Percentiles rank a stretch among this genome's conserved stretches.
phyloP scores from a whole-genome alignment of 202 grass and related monocot genomes.

The Carex sylvatica region DNA sequence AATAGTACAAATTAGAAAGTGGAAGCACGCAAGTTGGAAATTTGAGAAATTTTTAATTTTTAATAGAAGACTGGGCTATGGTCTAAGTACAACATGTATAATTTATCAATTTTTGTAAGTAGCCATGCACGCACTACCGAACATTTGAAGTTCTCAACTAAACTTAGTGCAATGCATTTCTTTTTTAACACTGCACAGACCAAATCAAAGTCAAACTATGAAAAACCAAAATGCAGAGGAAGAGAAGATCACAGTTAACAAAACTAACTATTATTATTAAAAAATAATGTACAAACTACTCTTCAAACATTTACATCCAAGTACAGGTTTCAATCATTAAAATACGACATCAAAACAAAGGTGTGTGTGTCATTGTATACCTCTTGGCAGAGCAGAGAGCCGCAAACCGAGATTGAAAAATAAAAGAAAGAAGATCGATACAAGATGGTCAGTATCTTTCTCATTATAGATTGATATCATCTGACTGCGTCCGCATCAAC shows the following conservation, averaged over 20 bases:
- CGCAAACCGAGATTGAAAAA: conserved; percentile 19
- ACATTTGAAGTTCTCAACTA: background rate
- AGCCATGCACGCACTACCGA: background rate
- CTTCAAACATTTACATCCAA: conserved; percentile 39
- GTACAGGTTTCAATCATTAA: conserved; percentile 1
- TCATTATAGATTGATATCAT: conserved; percentile 30
- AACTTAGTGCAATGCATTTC: conserved; percentile 10
- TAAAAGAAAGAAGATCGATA: background rate
- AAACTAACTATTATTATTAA: conserved; percentile 13
- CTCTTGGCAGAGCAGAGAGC: background rate
- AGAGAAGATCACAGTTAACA: background rate
- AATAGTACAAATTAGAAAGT: background rate
- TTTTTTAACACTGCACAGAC: background rate
- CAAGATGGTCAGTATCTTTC: background rate
- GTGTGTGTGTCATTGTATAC: background rate
- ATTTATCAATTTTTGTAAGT: background rate
- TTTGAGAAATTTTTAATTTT: background rate
- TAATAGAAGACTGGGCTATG: background rate
- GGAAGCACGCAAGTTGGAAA: background rate
- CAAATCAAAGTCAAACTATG: conserved; percentile 3
- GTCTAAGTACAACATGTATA: background rate
- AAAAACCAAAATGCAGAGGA: background rate
- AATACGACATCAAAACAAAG: background rate
- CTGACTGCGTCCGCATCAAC: conserved; percentile 40
- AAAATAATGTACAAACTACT: conserved; percentile 32